These are phyloP conservation scores for Hypoxylon subgilvum DNA, from an alignment of 495 filamentous ascomycete genomes.

Conservation along the genomic window DNA sequence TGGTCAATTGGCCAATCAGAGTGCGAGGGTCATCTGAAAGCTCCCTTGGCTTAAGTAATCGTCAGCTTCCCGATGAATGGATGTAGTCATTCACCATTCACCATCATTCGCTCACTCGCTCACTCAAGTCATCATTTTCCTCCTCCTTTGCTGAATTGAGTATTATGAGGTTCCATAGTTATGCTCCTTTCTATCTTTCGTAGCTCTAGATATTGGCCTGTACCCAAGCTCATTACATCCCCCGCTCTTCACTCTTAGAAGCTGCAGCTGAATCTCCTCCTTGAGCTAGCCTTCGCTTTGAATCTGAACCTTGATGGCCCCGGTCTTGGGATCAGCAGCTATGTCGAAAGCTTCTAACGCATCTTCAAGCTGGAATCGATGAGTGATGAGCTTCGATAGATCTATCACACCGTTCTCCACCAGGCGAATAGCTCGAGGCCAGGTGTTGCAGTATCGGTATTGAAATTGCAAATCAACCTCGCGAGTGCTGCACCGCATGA, in stretches of 20 bases:
- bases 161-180: conserved; percentile 1
- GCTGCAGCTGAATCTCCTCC: background rate
- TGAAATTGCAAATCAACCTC: conserved; percentile 96
- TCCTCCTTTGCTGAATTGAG: background rate
- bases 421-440: conserved; percentile 89
- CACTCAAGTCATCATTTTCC: background rate
- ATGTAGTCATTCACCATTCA: no score
- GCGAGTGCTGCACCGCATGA: conserved; percentile 86
- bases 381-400: conserved; percentile 80
- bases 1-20: conserved; percentile 41
- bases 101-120: no score
- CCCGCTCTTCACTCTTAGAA: background rate
- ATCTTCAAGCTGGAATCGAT: conserved; percentile 83
- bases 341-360: conserved; percentile 88
- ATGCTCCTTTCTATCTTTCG: background rate
- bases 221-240: background rate
- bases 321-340: conserved; percentile 83
- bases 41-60: no score
- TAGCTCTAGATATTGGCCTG: conserved; percentile 4
- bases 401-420: conserved; percentile 82
- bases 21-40: background rate
- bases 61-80: no score
- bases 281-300: conserved; percentile 59
- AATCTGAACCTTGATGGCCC: conserved; percentile 95
- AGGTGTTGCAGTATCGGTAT: conserved; percentile 94